Base-by-base conservation (phyloP, 1,139 yeast species). In the Debaryomyces fabryi region DNA sequence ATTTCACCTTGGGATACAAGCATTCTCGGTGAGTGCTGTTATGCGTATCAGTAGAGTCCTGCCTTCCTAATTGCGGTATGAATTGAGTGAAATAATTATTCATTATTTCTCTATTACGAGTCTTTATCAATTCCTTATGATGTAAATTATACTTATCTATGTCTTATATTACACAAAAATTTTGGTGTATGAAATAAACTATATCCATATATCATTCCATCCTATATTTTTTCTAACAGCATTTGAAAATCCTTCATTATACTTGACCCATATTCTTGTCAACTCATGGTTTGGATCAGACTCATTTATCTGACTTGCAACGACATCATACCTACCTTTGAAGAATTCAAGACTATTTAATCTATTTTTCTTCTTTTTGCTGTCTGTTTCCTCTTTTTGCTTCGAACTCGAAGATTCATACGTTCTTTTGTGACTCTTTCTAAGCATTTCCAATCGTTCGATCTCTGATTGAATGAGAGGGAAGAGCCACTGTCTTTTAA, bases 171-270 rank as follows among this genome's bases (percentile, higher is more conserved):
- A 40, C 43, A 40, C 43, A 40, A 40, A 40, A 30, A 6, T 4
- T 6, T 16, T 9, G 24, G 6, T 38, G 20, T 13, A 20, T 18
- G 30, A 33, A 33, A 16, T 36, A 32, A 16, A 16, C 27, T 52
- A 57, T 23, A 59, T 32, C 87, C 87, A 90, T 30, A 91, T 65
- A 49, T 85, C 88, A 4, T 71, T 65, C 97, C 98, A 93, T 6
- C 85, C 80, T 27, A 92, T 82, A 49, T 86, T 87, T 58, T 90
- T 90, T 36, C 96, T 72, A 1, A 93, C 98, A 0, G 99, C 99
- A 65, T 92, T 88, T 7, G 96, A 88, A 59, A 88, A 92, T 1
- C 99, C 98, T 65, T 92, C 98, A 55, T 88, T 88, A 60, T 86
- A 92, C 61, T 88, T 92, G 13, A 93, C 88, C 98, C 98, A 93